Evolutionary conservation across 129 eudicot genomes (phyloP).

Genomic region (Glebionis coronaria): DNA sequence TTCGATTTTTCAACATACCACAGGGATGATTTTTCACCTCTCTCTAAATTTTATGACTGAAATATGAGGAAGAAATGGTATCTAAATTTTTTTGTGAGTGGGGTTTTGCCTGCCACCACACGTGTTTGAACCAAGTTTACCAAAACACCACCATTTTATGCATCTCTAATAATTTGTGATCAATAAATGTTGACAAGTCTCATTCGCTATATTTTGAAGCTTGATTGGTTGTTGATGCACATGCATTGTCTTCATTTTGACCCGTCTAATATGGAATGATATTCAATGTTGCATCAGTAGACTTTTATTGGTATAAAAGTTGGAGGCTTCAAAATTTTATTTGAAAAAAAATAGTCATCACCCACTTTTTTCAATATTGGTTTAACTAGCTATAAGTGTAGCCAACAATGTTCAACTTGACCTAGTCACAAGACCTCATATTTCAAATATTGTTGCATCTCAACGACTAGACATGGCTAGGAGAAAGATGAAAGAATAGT

Average conservation of each 20-base stretch:
- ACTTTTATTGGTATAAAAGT: background rate
- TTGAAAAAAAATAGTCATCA: no score
- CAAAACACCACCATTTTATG: slow-evolving; percentile 22
- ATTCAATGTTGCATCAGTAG: slow-evolving; percentile 15
- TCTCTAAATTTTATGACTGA: no score
- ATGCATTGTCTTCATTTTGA: slow-evolving; percentile 7
- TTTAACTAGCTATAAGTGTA: no score
- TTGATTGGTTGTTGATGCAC: slow-evolving; percentile 19
- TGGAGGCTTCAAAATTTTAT: background rate
- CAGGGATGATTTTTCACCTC: no score
- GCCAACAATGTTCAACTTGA: no score
- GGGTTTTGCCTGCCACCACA: slow-evolving; percentile 1
- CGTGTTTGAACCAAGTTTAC: slow-evolving; percentile 16
- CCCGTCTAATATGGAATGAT: background rate
- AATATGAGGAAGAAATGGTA: background rate
- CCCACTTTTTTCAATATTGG: no score
- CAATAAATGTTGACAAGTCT: slow-evolving; percentile 13
- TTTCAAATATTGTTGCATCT: no score
- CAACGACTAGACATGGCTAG: no score
- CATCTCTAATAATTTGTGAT: slow-evolving; percentile 25
- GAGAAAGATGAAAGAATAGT: no score
- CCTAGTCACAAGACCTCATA: no score
- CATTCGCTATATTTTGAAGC: slow-evolving; percentile 1
- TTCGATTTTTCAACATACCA: no score
- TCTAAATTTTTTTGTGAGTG: background rate